phyloP scores from a whole-genome alignment of 768 basidiomycete genomes.

The Sarcomyxa edulis region DNA sequence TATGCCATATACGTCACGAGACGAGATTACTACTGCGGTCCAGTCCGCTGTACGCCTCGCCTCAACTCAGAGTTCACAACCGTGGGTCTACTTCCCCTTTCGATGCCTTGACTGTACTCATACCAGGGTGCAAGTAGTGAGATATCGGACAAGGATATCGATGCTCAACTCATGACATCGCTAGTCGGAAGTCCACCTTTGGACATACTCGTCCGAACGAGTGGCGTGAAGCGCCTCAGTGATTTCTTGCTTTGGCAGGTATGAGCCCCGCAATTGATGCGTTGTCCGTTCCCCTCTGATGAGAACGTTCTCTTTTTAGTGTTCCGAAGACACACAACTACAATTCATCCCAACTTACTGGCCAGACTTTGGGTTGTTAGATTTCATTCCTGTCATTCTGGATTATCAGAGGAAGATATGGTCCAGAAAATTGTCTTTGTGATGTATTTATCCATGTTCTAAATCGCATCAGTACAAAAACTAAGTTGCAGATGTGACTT shows the following conservation, averaged over 20 bases:
- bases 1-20: slow-evolving; percentile 87
- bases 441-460: no score
- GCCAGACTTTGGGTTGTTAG: slow-evolving; percentile 88
- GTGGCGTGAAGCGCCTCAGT: slow-evolving; percentile 83
- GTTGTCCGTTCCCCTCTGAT: background rate
- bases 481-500: no score
- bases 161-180: slow-evolving; percentile 61
- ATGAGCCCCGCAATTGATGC: background rate
- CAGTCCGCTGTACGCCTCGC: slow-evolving; percentile 41
- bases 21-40: slow-evolving; percentile 87
- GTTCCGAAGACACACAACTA: slow-evolving; percentile 77
- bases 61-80: no score
- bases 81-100: background rate
- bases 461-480: no score
- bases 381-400: slow-evolving; percentile 83
- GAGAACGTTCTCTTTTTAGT: slow-evolving; percentile 39
- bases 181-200: slow-evolving; percentile 69
- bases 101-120: background rate
- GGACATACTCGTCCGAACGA: slow-evolving; percentile 88
- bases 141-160: slow-evolving; percentile 65
- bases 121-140: no score
- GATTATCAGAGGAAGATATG: slow-evolving; percentile 82
- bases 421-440: slow-evolving; percentile 19
- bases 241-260: slow-evolving; percentile 98
- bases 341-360: slow-evolving; percentile 84